Evolutionary conservation across 225 moss, liverwort and hornwort genomes (phyloP).

Genomic region (Polytrichum commune): DNA sequence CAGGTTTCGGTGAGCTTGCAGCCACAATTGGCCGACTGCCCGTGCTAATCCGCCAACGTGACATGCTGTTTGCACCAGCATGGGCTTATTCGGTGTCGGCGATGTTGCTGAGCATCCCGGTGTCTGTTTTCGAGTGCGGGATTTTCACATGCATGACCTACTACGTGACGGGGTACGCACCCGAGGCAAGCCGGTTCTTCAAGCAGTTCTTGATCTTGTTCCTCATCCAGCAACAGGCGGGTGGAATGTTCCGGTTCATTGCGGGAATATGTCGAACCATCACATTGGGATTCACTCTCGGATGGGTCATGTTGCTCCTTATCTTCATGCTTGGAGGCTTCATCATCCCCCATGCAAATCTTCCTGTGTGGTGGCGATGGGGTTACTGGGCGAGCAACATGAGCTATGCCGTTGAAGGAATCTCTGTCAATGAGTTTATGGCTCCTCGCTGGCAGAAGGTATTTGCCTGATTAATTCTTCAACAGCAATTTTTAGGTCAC

Average conservation of each 20-base stretch:
- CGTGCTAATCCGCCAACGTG: slow-evolving; percentile 58
- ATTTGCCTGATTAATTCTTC: background rate
- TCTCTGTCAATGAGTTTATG: slow-evolving; percentile 53
- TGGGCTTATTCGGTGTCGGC: slow-evolving; percentile 48
- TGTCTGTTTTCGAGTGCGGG: slow-evolving; percentile 33
- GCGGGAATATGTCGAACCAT: slow-evolving; percentile 67
- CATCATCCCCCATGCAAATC: slow-evolving; percentile 45
- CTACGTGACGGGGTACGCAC: slow-evolving; percentile 39
- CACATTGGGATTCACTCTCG: slow-evolving; percentile 53
- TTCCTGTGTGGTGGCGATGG: slow-evolving; percentile 85
- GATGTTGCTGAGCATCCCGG: slow-evolving; percentile 47
- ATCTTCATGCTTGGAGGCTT: slow-evolving; percentile 71
- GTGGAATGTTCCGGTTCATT: slow-evolving; percentile 61
- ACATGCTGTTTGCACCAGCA: slow-evolving; percentile 49
- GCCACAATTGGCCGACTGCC: slow-evolving; percentile 50
- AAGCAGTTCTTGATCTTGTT: slow-evolving; percentile 36
- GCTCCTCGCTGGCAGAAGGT: slow-evolving; percentile 74
- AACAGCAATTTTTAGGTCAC: too few species aligned
- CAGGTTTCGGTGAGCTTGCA: slow-evolving; percentile 63
- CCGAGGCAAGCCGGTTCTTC: slow-evolving; percentile 50
- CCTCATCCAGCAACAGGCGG: slow-evolving; percentile 33
- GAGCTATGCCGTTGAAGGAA: slow-evolving; percentile 42
- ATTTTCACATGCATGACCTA: slow-evolving; percentile 36
- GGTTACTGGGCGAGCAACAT: slow-evolving; percentile 69
- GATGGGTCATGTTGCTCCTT: slow-evolving; percentile 48